Percentiles rank a stretch among this genome's conserved stretches.
These are phyloP conservation scores for Rhinocladiella similis DNA, from an alignment of 2,329 filamentous ascomycete species.

Conservation along the genomic window DNA sequence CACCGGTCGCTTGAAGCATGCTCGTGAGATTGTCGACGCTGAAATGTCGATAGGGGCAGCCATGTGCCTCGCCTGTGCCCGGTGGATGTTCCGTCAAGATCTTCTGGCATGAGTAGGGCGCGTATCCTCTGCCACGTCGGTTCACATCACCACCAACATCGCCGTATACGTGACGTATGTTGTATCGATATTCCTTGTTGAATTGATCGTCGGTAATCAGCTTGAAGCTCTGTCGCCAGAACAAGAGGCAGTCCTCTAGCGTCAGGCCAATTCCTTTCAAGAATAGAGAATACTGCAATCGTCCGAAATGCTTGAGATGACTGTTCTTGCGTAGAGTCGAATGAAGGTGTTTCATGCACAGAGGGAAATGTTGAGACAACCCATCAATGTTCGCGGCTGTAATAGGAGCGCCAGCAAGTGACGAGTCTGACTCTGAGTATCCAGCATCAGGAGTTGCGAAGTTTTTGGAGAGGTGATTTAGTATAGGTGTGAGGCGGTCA, in stretches of 20 bases:
- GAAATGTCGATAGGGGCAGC: conserved; percentile 96
- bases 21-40: conserved; percentile 79
- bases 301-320: conserved; percentile 89
- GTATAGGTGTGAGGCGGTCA: conserved; percentile 76
- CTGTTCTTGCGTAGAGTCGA: conserved; percentile 80
- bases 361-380: conserved; percentile 78
- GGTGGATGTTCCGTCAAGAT: conserved; percentile 87
- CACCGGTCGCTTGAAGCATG: conserved; percentile 74
- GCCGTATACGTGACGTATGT: conserved; percentile 90
- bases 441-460: conserved; percentile 88
- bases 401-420: conserved; percentile 70
- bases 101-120: conserved; percentile 91
- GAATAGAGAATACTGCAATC: conserved; percentile 93
- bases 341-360: conserved; percentile 94
- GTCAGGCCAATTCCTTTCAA: conserved; percentile 91
- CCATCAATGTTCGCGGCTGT: conserved; percentile 76
- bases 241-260: conserved; percentile 86
- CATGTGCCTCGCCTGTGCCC: conserved; percentile 83
- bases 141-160: conserved; percentile 93
- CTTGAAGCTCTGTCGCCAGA: conserved; percentile 86
- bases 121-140: conserved; percentile 81
- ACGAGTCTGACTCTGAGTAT: conserved; percentile 67
- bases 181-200: conserved; percentile 97
- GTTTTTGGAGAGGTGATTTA: conserved; percentile 86
- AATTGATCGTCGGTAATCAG: conserved; percentile 90